These are phyloP conservation scores for Aspergillus texensis DNA, from an alignment of 2,329 filamentous ascomycete genomes.

Conservation along the genomic window DNA sequence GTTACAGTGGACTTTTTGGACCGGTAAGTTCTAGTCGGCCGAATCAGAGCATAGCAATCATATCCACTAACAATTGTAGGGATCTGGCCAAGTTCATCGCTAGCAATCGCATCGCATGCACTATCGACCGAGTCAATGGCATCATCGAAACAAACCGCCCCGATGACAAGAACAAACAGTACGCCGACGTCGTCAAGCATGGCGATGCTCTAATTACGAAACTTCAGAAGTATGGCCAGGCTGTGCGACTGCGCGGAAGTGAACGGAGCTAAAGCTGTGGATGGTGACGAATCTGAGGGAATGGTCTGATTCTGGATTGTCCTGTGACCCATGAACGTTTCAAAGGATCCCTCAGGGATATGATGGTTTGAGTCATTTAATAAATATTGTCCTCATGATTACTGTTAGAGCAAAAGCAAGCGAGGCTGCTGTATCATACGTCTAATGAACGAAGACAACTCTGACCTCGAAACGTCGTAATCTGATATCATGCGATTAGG, in stretches of 20 bases:
- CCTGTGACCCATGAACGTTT: slow-evolving; percentile 10
- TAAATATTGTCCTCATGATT: slow-evolving; percentile 14
- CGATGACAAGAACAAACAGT: slow-evolving; percentile 99
- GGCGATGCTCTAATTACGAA: slow-evolving; percentile 98
- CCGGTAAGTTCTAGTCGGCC: slow-evolving; percentile 60
- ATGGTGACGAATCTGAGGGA: slow-evolving; percentile 1
- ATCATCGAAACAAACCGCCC: slow-evolving; percentile 98
- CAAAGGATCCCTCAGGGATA: background rate
- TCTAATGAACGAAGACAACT: slow-evolving; percentile 21
- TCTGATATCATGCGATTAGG: slow-evolving; percentile 1
- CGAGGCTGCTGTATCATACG: slow-evolving; percentile 29
- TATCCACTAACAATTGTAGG: slow-evolving; percentile 50
- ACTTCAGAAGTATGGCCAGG: slow-evolving; percentile 98
- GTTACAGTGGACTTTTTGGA: slow-evolving; percentile 96
- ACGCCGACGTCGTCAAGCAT: slow-evolving; percentile 95
- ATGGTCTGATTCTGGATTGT: slow-evolving; percentile 9
- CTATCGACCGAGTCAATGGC: slow-evolving; percentile 93
- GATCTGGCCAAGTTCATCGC: slow-evolving; percentile 98
- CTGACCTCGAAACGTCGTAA: slow-evolving; percentile 13
- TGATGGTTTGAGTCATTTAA: slow-evolving; percentile 14
- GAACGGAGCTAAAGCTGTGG: slow-evolving; percentile 69
- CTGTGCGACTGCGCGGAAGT: slow-evolving; percentile 89
- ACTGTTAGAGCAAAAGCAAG: slow-evolving; percentile 25
- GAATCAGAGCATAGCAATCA: background rate
- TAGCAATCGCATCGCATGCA: slow-evolving; percentile 89